These are phyloP conservation scores for Neolentinus lepideus DNA, from an alignment of 1,284 basidiomycete genomes.

Conservation along the genomic window DNA sequence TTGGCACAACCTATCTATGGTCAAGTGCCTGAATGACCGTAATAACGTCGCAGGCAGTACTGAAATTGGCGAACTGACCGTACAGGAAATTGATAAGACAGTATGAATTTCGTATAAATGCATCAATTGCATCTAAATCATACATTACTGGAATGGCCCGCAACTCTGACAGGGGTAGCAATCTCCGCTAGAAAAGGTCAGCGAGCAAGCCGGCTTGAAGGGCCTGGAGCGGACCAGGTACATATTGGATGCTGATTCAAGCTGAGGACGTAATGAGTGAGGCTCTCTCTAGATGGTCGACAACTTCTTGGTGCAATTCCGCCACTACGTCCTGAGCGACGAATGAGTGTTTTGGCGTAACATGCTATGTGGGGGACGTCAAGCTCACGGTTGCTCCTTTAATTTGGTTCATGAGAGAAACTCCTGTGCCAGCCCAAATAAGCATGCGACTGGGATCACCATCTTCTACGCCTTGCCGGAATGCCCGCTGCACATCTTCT, in stretches of 20 bases:
- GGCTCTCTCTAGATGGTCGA: slow-evolving; percentile 23
- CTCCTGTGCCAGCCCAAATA: slow-evolving; percentile 66
- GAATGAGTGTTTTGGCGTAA: neutral
- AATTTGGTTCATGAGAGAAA: slow-evolving; percentile 49
- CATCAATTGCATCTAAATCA: no score
- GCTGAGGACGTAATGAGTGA: neutral
- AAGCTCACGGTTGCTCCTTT: slow-evolving; percentile 47
- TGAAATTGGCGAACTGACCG: no score
- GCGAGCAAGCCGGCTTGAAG: no score
- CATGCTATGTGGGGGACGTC: neutral
- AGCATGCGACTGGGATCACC: slow-evolving; percentile 45
- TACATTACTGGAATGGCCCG: no score
- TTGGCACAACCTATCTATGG: no score
- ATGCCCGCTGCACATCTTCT: slow-evolving; percentile 34
- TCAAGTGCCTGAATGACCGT: no score
- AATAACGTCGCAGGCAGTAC: no score
- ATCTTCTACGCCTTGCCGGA: slow-evolving; percentile 32
- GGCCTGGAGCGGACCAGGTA: no score
- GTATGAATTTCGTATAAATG: no score
- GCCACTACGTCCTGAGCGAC: slow-evolving; percentile 36
- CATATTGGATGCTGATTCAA: neutral
- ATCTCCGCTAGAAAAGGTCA: no score
- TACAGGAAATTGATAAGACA: no score
- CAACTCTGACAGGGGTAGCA: no score
- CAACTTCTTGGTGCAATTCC: slow-evolving; percentile 38